Evolutionary conservation across 2,329 filamentous ascomycete species (phyloP).

Genomic region (Aureobasidium subglaciale): DNA sequence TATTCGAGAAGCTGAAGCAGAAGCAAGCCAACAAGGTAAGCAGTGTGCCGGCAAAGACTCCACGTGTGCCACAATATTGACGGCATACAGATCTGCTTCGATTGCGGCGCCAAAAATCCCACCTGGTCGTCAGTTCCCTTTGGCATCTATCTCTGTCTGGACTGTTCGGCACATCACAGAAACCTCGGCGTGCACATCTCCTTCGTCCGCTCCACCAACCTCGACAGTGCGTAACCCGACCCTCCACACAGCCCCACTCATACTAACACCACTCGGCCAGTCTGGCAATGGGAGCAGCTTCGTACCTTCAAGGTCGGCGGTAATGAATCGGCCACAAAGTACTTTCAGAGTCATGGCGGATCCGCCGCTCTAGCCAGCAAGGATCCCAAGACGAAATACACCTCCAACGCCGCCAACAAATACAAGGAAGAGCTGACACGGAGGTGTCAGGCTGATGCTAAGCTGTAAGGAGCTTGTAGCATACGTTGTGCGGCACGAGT

Average conservation of each 20-base stretch:
- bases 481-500: neutral
- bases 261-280: slow-evolving; percentile 29
- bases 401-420: slow-evolving; percentile 83
- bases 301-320: slow-evolving; percentile 97
- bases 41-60: neutral
- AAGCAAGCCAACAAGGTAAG: slow-evolving; percentile 89
- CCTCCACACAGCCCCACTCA: neutral
- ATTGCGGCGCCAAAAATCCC: slow-evolving; percentile 94
- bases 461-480: slow-evolving; percentile 55
- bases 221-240: slow-evolving; percentile 70
- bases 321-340: slow-evolving; percentile 96
- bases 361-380: slow-evolving; percentile 92
- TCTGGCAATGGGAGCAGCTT: slow-evolving; percentile 98
- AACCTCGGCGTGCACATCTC: slow-evolving; percentile 98
- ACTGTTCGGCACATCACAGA: slow-evolving; percentile 94
- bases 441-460: slow-evolving; percentile 72
- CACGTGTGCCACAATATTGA: slow-evolving; percentile 7
- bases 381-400: slow-evolving; percentile 94
- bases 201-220: slow-evolving; percentile 95
- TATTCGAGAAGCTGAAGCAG: slow-evolving; percentile 94
- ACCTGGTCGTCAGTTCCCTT: slow-evolving; percentile 98
- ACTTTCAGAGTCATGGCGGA: slow-evolving; percentile 93
- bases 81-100: slow-evolving; percentile 76
- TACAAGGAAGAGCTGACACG: slow-evolving; percentile 96
- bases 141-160: slow-evolving; percentile 94